Base-by-base conservation (phyloP, 495 filamentous ascomycete species). In the Tuber brumale region DNA sequence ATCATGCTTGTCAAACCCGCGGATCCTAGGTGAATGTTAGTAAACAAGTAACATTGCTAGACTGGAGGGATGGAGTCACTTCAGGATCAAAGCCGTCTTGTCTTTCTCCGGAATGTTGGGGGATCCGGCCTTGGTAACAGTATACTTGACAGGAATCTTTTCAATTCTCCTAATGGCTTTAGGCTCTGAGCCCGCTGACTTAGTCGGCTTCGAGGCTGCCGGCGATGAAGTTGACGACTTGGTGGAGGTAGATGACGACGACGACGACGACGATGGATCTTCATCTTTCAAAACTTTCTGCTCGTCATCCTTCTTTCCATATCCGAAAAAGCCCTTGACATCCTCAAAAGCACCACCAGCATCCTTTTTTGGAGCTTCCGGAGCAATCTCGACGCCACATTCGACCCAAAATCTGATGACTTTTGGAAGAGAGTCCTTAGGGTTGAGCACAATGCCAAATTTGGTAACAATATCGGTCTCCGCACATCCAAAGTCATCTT, bases 321-420 rank as follows among this genome's bases (percentile, higher is more conserved):
- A 92, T 23, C 96, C 96, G 81, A 99, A 95, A 76, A 97, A 89
- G 0, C 74, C 79, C 86, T 99, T 99, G 82, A 98, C 92, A 61
- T 92, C 93, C 79, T 97, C 96, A 51, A 94, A 90, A 44, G 98
- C 87, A 71, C 92, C 90, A 37, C 74, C 44, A 3, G 41, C 69
- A 48, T 90, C 92, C 82, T 92, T 92, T 85, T 93, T 94, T 74
- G 91, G 90, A 18, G 84, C 77, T 8, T 86, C 88, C 51, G 90
- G 89, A 39, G 80, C 71, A 37, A 77, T 71, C 74, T 90, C 89
- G 57, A 92, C 88, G 83, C 95, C 92, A 80, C 95, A 99, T 84
- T 94, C 94, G 10, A 95, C 91, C 74, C 88, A 88, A 41, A 91
- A 92, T 77, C 88, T 88, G 44, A 89, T 84, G 70, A 98, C 89